A percentile compares a stretch with the other conserved stretches of the same genome.
phyloP scores from a whole-genome alignment of 2,329 filamentous ascomycete species.

The Fusarium graminum region DNA sequence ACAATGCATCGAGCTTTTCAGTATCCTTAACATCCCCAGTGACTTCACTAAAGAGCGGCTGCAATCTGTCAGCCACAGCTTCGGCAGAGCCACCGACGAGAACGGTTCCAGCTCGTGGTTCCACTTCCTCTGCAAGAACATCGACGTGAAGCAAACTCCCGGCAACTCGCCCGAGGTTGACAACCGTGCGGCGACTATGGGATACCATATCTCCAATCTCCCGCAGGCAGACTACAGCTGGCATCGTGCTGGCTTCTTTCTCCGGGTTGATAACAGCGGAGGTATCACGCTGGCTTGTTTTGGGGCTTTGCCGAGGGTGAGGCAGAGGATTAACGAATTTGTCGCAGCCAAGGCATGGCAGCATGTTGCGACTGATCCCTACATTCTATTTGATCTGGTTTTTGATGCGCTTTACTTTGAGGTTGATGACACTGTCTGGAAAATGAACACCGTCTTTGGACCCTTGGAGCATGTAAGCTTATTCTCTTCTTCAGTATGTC shows the following conservation, averaged over 20 bases:
- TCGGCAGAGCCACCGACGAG: conserved; percentile 46
- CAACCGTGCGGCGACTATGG: conserved; percentile 45
- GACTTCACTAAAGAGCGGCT: conserved; percentile 52
- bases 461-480: conserved; percentile 48
- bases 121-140: conserved; percentile 54
- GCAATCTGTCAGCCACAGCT: conserved; percentile 53
- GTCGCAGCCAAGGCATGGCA: conserved; percentile 44
- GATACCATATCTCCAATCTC: conserved; percentile 43
- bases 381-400: conserved; percentile 50
- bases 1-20: conserved; percentile 49
- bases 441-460: conserved; percentile 50
- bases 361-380: conserved; percentile 43
- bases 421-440: conserved; percentile 50
- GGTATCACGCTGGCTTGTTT: conserved; percentile 47
- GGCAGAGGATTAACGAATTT: conserved; percentile 44
- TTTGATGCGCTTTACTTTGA: conserved; percentile 49
- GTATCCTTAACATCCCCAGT: conserved; percentile 49
- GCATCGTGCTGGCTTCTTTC: conserved; percentile 49
- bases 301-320: conserved; percentile 41
- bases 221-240: conserved; percentile 50
- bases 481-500: neutral
- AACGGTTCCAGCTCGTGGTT: conserved; percentile 52
- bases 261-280: conserved; percentile 39
- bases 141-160: conserved; percentile 41
- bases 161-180: conserved; percentile 44